These are phyloP conservation scores for Fusarium incarnatum DNA, from an alignment of 2,329 filamentous ascomycete species.

Conservation along the genomic window DNA sequence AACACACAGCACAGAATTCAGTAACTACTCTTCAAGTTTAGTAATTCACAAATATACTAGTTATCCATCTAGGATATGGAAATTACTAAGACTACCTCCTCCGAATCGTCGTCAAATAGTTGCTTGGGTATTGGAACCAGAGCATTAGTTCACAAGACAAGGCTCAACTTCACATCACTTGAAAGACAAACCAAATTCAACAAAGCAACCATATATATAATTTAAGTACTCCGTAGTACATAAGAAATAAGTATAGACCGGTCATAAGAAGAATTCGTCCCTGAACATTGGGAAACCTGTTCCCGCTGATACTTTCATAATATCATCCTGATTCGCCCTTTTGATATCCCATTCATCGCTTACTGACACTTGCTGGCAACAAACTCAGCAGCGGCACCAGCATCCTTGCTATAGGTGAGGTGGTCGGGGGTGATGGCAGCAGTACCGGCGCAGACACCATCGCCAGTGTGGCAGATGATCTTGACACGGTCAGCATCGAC, in stretches of 20 bases:
- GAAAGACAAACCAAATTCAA: neutral
- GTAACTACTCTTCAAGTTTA: neutral
- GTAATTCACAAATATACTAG: too few relatives aligned
- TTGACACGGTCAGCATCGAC: slow-evolving; percentile 37
- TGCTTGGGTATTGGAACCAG: neutral
- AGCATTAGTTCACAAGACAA: neutral
- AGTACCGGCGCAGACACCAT: slow-evolving; percentile 49
- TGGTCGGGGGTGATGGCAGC: slow-evolving; percentile 45
- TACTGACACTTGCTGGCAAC: slow-evolving; percentile 41
- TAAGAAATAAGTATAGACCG: neutral
- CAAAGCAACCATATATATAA: neutral
- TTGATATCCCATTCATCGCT: neutral
- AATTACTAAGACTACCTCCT: neutral
- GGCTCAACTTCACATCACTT: neutral
- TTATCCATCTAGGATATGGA: neutral
- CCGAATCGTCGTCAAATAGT: neutral
- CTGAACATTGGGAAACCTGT: neutral
- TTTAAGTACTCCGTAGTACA: neutral
- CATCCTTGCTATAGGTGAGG: slow-evolving; percentile 47
- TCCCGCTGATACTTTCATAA: neutral
- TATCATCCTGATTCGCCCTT: neutral
- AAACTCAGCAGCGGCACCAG: slow-evolving; percentile 46
- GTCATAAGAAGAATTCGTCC: neutral
- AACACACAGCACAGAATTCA: neutral
- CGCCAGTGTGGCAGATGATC: slow-evolving; percentile 51